Base-by-base conservation (phyloP, 2,329 filamentous ascomycete genomes). In the Claviceps maximensis region DNA sequence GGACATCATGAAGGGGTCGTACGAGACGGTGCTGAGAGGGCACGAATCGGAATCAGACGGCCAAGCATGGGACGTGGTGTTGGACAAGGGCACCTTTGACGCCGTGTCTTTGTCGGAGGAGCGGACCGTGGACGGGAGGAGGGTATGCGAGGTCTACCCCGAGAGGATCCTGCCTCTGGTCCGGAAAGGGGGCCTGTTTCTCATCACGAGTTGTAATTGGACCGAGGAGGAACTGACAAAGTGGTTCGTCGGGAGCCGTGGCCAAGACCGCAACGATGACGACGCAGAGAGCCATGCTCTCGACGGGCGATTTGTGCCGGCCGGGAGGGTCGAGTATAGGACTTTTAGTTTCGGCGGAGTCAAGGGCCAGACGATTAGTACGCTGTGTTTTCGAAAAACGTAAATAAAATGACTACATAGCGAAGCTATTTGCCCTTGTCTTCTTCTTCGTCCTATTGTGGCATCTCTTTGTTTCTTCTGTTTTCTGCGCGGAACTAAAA, bases 81-180 rank as follows among this genome's bases (percentile, higher is more conserved):
- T 96, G n/a, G 93, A 98, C 70, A 98, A 98, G 71, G 93, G 93
- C 46, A 98, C 93, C 0, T 98, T 97, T 66, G 93, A 98, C 72
- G 93, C 93, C 12, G 86, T 98, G 36, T 89, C 83, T 49, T 73
- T 97, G n/a, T 80, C 76, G 51, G 74, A 75, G 53, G 80, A 83
- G 58, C 67, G 64, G 31, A 73, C 75, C 58, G 65, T 67, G 15
- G 65, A 67, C 17, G 82, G 78, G 0, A 71, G 79, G 40, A 77
- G 85, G 52, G 74, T 86, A 13, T 86, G 82, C 64, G 87, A 94
- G 66, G 76, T 77, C 3, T 98, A 98, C 70, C 78, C 80, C 48
- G 75, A 77, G 47, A 79, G 81, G 51, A 83, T 91, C 33, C 72
- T 83, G 56, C 70, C 69, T 29, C 74, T 97, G 57, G 77, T 97